Evolutionary conservation across 1,284 basidiomycete genomes (phyloP), one percentile per base, ranked within the genome.

Genomic region (Cutaneotrichosporon cavernicola): DNA sequence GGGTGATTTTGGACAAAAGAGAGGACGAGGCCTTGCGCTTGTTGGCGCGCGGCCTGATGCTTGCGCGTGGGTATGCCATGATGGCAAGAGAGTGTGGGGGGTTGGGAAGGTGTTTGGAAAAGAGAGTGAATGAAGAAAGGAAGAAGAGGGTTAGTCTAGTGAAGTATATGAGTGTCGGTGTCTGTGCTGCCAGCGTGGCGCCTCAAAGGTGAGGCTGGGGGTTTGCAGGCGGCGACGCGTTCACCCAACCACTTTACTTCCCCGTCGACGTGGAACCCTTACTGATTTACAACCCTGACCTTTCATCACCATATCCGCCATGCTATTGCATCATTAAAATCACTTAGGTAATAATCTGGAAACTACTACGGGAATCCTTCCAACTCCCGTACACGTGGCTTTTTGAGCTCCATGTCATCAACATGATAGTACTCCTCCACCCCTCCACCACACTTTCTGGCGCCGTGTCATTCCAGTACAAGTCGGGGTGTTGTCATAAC

Each of bases 1-100:
- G 66, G 53, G 77, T 72, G 69, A 82, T 64, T 57, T 77, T 79
- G 11, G 72, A 73, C 63, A 75, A 63, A 61, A 78, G 56, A 30
- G 74, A 72, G 11, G 64, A 22, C 30, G 57, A 56, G 22, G 56
- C 60, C 32, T 40, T 34, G 34, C 60, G 64, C 65, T 59, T 58
- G 46, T 22, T 26, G 21, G 49, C 43, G 58, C 58, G 47, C 38
- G 65, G 65, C 62, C 65, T 58, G 51, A 61, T 66, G 32, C 62
- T 59, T 56, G 65, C 65, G 38, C 65, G 65, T 36, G 62, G 59
- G 60, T 63, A 63, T 40, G 65, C 65, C 65, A 66, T 66, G 51
- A 26, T 63, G 61, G 51, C 26, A 26, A 18, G 34, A 34, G 40
- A 40, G 52, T 21, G n/a, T 40, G 21, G 38, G 32, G 40, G 22